phyloP scores from a whole-genome alignment of 352 stramenopile species.

The Globisporangium splendens region DNA sequence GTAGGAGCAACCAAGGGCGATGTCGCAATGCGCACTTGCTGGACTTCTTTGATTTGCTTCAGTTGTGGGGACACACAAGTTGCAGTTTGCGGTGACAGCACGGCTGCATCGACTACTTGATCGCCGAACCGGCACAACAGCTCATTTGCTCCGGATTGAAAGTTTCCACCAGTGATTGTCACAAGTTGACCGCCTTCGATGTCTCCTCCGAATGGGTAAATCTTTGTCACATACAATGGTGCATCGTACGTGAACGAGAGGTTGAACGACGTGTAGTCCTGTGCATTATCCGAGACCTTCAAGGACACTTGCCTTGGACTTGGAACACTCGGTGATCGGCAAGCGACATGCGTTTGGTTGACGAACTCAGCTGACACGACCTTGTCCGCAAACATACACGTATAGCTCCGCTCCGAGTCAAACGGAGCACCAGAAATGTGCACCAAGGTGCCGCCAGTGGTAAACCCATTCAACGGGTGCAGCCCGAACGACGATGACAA shows the following conservation, averaged over 20 bases:
- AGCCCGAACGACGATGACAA: slow-evolving; percentile 24
- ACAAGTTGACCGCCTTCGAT: slow-evolving; percentile 56
- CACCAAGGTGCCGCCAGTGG: slow-evolving; percentile 52
- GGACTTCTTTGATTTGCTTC: slow-evolving; percentile 71
- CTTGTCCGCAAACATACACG: slow-evolving; percentile 48
- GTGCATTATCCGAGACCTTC: slow-evolving; percentile 46
- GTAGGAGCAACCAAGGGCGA: slow-evolving; percentile 42
- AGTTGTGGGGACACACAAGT: slow-evolving; percentile 66
- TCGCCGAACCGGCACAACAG: slow-evolving; percentile 89
- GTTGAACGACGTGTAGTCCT: slow-evolving; percentile 49
- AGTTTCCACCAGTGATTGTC: slow-evolving; percentile 55
- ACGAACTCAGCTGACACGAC: slow-evolving; percentile 40
- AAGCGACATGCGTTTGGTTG: slow-evolving; percentile 55
- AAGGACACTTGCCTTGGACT: slow-evolving; percentile 31
- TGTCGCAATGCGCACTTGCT: slow-evolving; percentile 64
- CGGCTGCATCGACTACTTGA: slow-evolving; percentile 51
- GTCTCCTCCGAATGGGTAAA: slow-evolving; percentile 64
- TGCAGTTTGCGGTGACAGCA: slow-evolving; percentile 59
- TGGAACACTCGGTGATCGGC: slow-evolving; percentile 37
- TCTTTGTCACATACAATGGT: slow-evolving; percentile 41
- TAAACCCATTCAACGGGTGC: slow-evolving; percentile 33
- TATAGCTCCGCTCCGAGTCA: slow-evolving; percentile 23
- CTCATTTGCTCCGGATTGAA: slow-evolving; percentile 35
- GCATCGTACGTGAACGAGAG: slow-evolving; percentile 53
- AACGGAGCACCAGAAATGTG: slow-evolving; percentile 36